Evolutionary conservation across 768 basidiomycete species (phyloP), one percentile per base, ranked within the genome.

Genomic region (Ramaria sp.): DNA sequence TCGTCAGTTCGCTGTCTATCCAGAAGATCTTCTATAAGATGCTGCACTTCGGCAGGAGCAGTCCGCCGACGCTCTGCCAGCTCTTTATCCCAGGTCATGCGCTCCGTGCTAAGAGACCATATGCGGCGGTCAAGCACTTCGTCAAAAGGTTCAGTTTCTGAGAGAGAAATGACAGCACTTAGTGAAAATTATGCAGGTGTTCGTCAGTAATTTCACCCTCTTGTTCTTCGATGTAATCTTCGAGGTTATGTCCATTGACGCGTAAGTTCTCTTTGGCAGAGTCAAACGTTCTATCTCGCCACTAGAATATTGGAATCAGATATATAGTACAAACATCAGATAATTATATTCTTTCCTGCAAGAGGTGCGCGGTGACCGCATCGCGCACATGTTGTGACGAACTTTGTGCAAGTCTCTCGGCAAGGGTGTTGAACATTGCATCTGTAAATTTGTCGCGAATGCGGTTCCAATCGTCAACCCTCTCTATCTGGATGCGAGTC

Each of bases 121-220:
- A 93, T 85, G 46, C 80, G 79, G 51, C 88, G 73, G 66, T 94
- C 91, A 33, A 95, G 78, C 1, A 80, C 82, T 68, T 95, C 91
- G 64, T 95, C 90, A 67, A 92, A 95, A 2, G 81, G 77, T 64
- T 92, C 88, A 62, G 81, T 80, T 45, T 82, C 83, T 85, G 60
- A 22, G 27, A 27, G 27, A 5, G 27, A 17, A 41, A 41, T 2
- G n/a, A 3, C 17, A 43, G 17, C 5, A 15, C 24, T 24, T 31
- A 64, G 15, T 63, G 24, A 20, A 37, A 51, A 11, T 13, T 37
- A 49, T 17, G 42, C 42, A 43, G 17, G 17, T 20, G 22, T 37
- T 53, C 2, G 33, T 46, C 34, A 53, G 4, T 4, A 45, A n/a
- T 17, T 45, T 49, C 51, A 81, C 84, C 79, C 63, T 78, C 75